These are phyloP conservation scores for Cordia subcordata DNA, from an alignment of 257 asterid genomes.

Conservation along the genomic window DNA sequence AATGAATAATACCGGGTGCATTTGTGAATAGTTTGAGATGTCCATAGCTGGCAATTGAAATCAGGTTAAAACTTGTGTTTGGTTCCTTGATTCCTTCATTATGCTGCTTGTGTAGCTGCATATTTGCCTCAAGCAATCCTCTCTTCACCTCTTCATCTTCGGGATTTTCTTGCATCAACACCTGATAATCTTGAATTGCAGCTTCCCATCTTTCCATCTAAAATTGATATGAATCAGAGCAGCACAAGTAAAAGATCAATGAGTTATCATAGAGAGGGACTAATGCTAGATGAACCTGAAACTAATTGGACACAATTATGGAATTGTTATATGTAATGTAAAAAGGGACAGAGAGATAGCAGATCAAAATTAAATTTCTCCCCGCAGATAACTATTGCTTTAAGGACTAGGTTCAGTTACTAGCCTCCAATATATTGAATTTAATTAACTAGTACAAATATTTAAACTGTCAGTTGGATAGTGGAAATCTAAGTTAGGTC, in stretches of 20 bases:
- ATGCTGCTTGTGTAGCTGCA: constrained; percentile 29
- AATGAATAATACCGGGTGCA: neutral
- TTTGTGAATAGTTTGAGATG: constrained; percentile 7
- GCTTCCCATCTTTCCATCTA: constrained; percentile 69
- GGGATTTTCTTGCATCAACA: constrained; percentile 44
- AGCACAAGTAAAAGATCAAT: neutral
- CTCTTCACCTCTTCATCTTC: constrained; percentile 39
- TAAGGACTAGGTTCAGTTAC: too few species aligned
- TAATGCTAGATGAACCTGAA: too few species aligned
- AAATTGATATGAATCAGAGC: neutral
- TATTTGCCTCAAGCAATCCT: constrained; percentile 29
- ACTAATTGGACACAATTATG: too few species aligned
- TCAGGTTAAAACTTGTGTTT: constrained; percentile 2
- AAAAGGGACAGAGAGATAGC: too few species aligned
- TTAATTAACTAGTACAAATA: too few species aligned
- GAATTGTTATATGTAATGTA: too few species aligned
- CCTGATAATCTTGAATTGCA: constrained; percentile 52
- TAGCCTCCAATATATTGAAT: too few species aligned
- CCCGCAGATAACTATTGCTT: too few species aligned
- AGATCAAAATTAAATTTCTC: too few species aligned
- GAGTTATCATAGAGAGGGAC: neutral
- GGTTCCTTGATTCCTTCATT: constrained; percentile 10
- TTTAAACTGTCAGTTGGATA: too few species aligned
- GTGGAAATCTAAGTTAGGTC: too few species aligned
- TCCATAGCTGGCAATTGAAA: constrained; percentile 1